phyloP scores from a whole-genome alignment of 1,139 yeast genomes.

The Suhomyces taliae region DNA sequence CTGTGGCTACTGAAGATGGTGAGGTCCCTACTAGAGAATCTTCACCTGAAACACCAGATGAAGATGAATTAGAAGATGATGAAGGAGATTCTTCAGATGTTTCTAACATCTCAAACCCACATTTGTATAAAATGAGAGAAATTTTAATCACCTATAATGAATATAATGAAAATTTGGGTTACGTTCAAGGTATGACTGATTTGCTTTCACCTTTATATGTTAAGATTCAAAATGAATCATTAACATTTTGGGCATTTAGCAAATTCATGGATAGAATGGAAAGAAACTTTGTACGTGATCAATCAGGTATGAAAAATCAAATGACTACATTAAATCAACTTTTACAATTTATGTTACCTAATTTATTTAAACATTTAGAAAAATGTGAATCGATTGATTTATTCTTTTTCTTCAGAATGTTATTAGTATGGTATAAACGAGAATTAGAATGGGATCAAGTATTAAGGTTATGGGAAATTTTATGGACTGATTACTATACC shows the following conservation, averaged over 20 bases:
- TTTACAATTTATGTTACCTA: constrained; percentile 86
- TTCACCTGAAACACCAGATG: constrained; percentile 46
- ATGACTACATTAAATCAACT: constrained; percentile 79
- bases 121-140: constrained; percentile 70
- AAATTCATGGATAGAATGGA: constrained; percentile 95
- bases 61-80: constrained; percentile 37
- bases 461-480: constrained; percentile 80
- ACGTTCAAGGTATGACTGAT: constrained; percentile 98
- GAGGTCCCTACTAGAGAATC: constrained; percentile 20
- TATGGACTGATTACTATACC: constrained; percentile 84
- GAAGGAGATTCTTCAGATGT: constrained; percentile 50
- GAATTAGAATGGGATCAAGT: constrained; percentile 85
- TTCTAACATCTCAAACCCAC: constrained; percentile 60
- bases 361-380: constrained; percentile 75
- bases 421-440: constrained; percentile 92
- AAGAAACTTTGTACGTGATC: constrained; percentile 86
- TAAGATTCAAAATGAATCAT: constrained; percentile 70
- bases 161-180: constrained; percentile 79
- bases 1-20: constrained; percentile 10
- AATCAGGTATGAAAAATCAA: constrained; percentile 89
- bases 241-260: constrained; percentile 86
- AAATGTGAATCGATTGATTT: constrained; percentile 87
- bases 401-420: constrained; percentile 92
- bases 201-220: constrained; percentile 83
- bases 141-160: constrained; percentile 85